A percentile compares a stretch with the other conserved stretches of the same genome.
phyloP scores from a whole-genome alignment of 352 stramenopile genomes.

The Phytophthora niederhauseri region DNA sequence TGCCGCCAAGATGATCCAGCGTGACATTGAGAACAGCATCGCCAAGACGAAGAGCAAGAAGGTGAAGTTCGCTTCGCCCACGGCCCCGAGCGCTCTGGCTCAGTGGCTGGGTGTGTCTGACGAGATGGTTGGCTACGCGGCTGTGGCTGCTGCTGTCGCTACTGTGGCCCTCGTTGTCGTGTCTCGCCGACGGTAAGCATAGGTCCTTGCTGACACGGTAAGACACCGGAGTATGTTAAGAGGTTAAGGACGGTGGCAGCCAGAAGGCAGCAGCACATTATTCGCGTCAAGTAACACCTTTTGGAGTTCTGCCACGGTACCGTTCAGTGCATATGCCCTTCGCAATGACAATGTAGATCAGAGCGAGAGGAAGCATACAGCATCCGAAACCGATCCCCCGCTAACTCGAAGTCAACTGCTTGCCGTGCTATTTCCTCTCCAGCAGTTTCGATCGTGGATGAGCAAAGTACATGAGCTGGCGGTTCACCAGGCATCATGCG shows the following conservation, averaged over 20 bases:
- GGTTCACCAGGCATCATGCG: too few relatives aligned
- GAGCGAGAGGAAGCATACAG: background rate
- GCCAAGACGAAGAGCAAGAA: conserved; percentile 40
- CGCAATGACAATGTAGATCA: background rate
- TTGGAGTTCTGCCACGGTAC: background rate
- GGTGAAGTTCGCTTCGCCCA: conserved; percentile 38
- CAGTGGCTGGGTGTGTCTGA: conserved; percentile 42
- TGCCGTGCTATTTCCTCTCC: background rate
- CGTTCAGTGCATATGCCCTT: background rate
- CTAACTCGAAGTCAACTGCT: background rate
- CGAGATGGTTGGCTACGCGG: conserved; percentile 26
- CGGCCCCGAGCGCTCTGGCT: conserved; percentile 30
- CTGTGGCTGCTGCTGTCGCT: conserved; percentile 22
- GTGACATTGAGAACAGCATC: conserved; percentile 51
- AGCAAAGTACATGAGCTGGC: too few relatives aligned
- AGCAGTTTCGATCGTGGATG: too few relatives aligned
- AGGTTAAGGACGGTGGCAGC: background rate
- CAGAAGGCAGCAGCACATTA: background rate
- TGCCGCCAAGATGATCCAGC: conserved; percentile 74
- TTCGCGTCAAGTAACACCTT: conserved; percentile 12
- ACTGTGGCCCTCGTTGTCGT: conserved; percentile 27
- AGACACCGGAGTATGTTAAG: background rate
- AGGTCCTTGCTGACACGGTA: background rate
- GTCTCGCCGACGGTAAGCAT: conserved; percentile 28
- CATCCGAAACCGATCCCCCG: background rate